Evolutionary conservation across 306 rosid genomes (phyloP), one percentile per base, ranked within the genome.

Genomic region (Glycine tomentella): DNA sequence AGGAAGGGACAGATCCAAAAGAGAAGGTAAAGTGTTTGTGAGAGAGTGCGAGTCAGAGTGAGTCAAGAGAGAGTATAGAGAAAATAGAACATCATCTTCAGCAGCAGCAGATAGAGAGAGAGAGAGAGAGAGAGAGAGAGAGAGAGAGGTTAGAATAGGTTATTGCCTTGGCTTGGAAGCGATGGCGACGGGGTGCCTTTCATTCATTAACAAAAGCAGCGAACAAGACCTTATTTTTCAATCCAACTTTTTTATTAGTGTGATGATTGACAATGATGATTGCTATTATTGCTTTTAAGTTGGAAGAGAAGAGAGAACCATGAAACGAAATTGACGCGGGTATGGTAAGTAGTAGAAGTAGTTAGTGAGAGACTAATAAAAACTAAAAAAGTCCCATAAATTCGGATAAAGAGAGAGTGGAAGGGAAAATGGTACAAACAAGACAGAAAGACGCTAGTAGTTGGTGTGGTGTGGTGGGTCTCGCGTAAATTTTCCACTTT

Each of bases 161-260:
- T 11, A 33, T 36, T 20, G 73, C 65, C 97, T 91, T 95, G 97
- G 86, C 97, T 93, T 90, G 77, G 91, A 93, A 93, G 99, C 87
- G 98, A 84, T 75, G 74, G 94, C 80, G 93, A 84, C 71, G 74
- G 73, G 49, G 31, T 25, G 31, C 84, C 87, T 86, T 79, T 79
- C 87, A 25, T 25, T 25, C 31, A 69, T 88, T 83, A 85, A 76
- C 9, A 38, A 84, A 80, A 86, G 63, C 4, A 86, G 69, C 6
- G 81, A 77, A 82, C 77, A 77, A 84, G 83, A 74, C 87, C 78
- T 80, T 92, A 88, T 4, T 76, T 87, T 87, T 78, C 76, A 90
- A 84, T 87, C 84, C 81, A 52, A 81, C 84, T 61, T 64, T 61
- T 64, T 42, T 51, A 72, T 72, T 52, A 51, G 36, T 5, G 13